Evolutionary conservation across 805 yeast genomes (phyloP).

Genomic region (Candida ficus): DNA sequence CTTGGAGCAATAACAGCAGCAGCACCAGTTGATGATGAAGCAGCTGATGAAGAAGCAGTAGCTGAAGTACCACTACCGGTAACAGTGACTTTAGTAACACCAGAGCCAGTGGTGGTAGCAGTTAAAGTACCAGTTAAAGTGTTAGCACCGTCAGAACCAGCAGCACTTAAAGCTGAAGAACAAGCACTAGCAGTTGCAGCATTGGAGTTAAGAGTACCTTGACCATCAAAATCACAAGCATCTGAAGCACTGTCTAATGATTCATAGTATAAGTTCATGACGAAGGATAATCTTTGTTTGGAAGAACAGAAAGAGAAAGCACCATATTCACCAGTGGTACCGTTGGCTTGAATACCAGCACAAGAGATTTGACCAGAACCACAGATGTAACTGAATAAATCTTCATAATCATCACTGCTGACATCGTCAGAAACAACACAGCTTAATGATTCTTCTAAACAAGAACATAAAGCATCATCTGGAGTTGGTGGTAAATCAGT

Average conservation of each 20-base stretch:
- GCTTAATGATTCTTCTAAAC: conserved; percentile 47
- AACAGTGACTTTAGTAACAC: conserved; percentile 10
- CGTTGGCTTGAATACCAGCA: conserved; percentile 56
- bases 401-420: conserved; percentile 50
- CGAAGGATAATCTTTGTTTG: conserved; percentile 60
- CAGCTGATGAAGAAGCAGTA: conserved; percentile 6
- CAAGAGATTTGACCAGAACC: conserved; percentile 56
- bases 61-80: conserved; percentile 7
- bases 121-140: conserved; percentile 35
- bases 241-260: conserved; percentile 34
- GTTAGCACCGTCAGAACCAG: conserved; percentile 70
- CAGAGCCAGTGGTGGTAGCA: neutral
- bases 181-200: conserved; percentile 51
- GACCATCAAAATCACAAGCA: conserved; percentile 68
- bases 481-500: conserved; percentile 79
- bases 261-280: conserved; percentile 59
- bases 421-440: conserved; percentile 62
- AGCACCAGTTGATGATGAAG: conserved; percentile 16
- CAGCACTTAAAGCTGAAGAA: conserved; percentile 51
- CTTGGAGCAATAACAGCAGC: conserved; percentile 26
- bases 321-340: conserved; percentile 65
- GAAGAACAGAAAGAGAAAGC: conserved; percentile 66
- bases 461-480: conserved; percentile 54
- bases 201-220: conserved; percentile 46
- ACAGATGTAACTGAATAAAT: conserved; percentile 56